phyloP scores from a whole-genome alignment of 2,329 filamentous ascomycete species.

The Ascochyta rabiei region DNA sequence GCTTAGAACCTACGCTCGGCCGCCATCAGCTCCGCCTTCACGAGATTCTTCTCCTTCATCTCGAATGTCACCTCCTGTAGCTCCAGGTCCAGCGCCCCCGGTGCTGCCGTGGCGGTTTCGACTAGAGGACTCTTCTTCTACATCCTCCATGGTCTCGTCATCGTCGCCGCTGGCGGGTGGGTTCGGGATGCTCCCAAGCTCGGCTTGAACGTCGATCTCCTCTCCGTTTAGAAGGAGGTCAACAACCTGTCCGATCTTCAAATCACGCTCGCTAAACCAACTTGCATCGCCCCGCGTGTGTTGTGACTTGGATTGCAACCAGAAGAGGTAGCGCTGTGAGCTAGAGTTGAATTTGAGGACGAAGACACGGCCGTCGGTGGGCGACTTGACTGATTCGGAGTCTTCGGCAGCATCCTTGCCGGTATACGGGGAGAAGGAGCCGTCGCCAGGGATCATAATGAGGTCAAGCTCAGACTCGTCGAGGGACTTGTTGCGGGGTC shows the following conservation, averaged over 20 bases:
- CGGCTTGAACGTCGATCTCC: constrained; percentile 77
- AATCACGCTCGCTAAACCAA: constrained; percentile 84
- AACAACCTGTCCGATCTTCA: constrained; percentile 87
- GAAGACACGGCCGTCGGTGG: constrained; percentile 85
- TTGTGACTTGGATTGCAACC: constrained; percentile 92
- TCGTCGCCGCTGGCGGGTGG: constrained; percentile 62
- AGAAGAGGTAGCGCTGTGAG: constrained; percentile 90
- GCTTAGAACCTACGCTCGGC: constrained; percentile 91
- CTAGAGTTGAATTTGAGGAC: constrained; percentile 93
- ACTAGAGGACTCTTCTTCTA: constrained; percentile 52
- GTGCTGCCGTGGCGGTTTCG: constrained; percentile 53
- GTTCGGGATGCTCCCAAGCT: constrained; percentile 67
- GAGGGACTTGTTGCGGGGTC: constrained; percentile 73
- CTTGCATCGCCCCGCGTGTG: constrained; percentile 70
- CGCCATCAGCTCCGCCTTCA: constrained; percentile 94
- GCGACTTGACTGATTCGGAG: constrained; percentile 65
- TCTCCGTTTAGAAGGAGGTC: constrained; percentile 85
- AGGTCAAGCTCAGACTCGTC: constrained; percentile 83
- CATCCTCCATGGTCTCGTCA: constrained; percentile 68
- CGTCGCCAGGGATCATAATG: constrained; percentile 90
- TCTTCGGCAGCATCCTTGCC: constrained; percentile 58
- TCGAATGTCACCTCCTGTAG: constrained; percentile 88
- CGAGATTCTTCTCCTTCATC: constrained; percentile 87
- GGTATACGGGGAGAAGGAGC: constrained; percentile 79
- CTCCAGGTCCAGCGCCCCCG: constrained; percentile 83